Base-by-base conservation (phyloP, 345 rosid species). In the Noccaea caerulescens region DNA sequence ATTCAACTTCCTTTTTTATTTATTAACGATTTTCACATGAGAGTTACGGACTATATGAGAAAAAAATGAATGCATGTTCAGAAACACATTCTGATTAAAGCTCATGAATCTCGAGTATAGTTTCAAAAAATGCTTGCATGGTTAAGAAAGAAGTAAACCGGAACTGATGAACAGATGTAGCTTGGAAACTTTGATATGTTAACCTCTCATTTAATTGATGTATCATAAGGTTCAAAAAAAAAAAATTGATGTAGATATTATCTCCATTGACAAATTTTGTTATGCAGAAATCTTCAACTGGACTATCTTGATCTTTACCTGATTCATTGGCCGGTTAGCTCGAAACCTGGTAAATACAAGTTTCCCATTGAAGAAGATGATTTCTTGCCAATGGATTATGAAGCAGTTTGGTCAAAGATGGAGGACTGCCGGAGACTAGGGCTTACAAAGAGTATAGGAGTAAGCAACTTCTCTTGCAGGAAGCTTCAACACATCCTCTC, bases 301-400 rank as follows among this genome's bases (percentile, higher is more conserved):
- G 93, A 87, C 60, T 87, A 84, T 73, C 58, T 91, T 55, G 96
- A 91, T 76, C 85, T 91, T 6, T 91, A 84, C 32, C 78, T 83
- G 45, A 80, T 90, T 30, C 98, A 92, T 67, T 92, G 97, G 98
- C 98, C 95, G 3, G 87, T 93, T 69, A 88, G 96, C 50, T 47
- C 89, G 0, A 88, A 85, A 56, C 86, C 87, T 0, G 94, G 93
- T 32, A 80, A 54, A 45, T 83, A 68, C 32, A 86, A 82, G 52
- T 87, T 81, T 78, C 98, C 97, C 0, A 80, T 90, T 20, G 84
- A 85, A 68, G 80, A 86, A 56, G 90, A 84, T 58, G 85, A 88
- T 39, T 82, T 93, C 30, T 8, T 85, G 2, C 77, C 86, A 1
- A 81, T 88, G 91, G 91, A 93, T 62, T 87, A 77, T 47, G 73